Evolutionary conservation across 495 filamentous ascomycete species (phyloP).

Genomic region (Aspergillus hancockii): DNA sequence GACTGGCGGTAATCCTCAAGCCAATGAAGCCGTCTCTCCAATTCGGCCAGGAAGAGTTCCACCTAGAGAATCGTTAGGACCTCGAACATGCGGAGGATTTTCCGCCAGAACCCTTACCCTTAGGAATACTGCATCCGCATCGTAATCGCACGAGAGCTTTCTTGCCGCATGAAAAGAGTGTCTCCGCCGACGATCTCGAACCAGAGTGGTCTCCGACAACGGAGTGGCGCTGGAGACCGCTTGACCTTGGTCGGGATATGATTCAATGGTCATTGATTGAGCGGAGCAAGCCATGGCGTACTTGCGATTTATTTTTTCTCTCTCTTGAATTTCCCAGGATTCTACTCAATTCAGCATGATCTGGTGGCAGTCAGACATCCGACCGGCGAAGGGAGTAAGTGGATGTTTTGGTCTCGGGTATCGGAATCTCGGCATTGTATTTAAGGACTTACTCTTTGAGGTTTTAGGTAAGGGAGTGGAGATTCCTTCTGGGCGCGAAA

Average conservation of each 20-base stretch:
- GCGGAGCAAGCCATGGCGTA: conserved; percentile 47
- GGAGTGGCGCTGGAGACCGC: conserved; percentile 36
- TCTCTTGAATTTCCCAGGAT: background rate
- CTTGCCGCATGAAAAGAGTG: conserved; percentile 66
- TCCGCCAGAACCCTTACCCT: conserved; percentile 42
- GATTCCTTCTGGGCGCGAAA: background rate
- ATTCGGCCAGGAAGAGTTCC: conserved; percentile 84
- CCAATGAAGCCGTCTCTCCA: conserved; percentile 83
- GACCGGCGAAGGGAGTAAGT: background rate
- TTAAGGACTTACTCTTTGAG: background rate
- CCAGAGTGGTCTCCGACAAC: conserved; percentile 35
- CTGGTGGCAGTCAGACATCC: conserved; percentile 1
- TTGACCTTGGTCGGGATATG: conserved; percentile 31
- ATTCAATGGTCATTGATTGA: conserved; percentile 48
- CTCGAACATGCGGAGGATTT: conserved; percentile 7
- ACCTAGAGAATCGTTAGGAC: conserved; percentile 52
- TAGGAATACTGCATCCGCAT: conserved; percentile 68
- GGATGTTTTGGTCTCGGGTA: background rate
- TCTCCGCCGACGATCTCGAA: conserved; percentile 53
- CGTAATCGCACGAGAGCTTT: conserved; percentile 63
- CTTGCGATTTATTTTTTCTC: background rate
- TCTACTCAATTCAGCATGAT: background rate
- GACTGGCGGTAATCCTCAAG: conserved; percentile 86
- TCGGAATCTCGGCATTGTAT: conserved; percentile 2
- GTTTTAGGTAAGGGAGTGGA: conserved; percentile 13